Percentiles rank a stretch among this genome's conserved stretches.
These are phyloP conservation scores for Pseudopithomyces chartarum DNA, from an alignment of 2,329 filamentous ascomycete genomes.

Conservation along the genomic window DNA sequence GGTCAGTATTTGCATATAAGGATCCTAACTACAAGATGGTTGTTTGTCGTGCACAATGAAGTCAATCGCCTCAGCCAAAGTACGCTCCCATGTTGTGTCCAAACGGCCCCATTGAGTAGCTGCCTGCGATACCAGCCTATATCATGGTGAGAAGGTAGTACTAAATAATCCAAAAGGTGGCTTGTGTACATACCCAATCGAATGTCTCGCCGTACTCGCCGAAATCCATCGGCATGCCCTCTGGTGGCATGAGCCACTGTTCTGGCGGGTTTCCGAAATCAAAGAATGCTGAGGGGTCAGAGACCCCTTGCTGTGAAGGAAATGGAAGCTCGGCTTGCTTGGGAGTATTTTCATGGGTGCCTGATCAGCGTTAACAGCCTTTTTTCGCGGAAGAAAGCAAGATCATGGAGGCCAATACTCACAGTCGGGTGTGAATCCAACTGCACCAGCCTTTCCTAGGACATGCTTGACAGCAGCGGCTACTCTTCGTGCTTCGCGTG, in stretches of 20 bases:
- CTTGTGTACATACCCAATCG: constrained; percentile 27
- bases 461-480: constrained; percentile 34
- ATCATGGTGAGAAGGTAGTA: background rate
- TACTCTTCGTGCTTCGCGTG: constrained; percentile 38
- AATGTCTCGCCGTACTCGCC: constrained; percentile 30
- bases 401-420: background rate
- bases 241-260: constrained; percentile 15
- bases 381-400: no score
- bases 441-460: constrained; percentile 25
- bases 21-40: no score
- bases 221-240: constrained; percentile 29
- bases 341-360: background rate
- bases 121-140: constrained; percentile 18
- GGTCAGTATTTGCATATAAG: no score
- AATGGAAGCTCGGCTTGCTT: background rate
- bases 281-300: constrained; percentile 15
- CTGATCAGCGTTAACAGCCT: background rate
- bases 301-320: background rate
- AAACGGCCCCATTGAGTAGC: constrained; percentile 14
- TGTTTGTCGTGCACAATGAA: background rate
- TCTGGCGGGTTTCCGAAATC: constrained; percentile 15
- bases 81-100: constrained; percentile 7
- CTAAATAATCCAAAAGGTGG: background rate
- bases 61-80: background rate
- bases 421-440: background rate